A percentile compares a stretch with the other conserved stretches of the same genome.
phyloP scores from a whole-genome alignment of 768 basidiomycete genomes.

The Pleurotus tuber-regium region DNA sequence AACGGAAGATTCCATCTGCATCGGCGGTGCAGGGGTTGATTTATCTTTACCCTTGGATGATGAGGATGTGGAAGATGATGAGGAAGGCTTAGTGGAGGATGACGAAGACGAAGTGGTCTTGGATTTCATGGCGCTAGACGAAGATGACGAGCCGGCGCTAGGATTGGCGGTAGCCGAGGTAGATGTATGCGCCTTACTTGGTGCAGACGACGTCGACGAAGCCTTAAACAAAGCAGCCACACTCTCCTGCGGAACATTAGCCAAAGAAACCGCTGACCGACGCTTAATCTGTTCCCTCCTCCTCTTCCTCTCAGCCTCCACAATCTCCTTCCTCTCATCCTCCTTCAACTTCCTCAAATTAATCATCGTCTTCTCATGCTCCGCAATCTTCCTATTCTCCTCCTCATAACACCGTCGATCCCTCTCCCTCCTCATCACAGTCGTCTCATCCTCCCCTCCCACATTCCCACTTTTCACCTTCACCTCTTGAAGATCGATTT shows the following conservation, averaged over 20 bases:
- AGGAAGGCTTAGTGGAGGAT: neutral
- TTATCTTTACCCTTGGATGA: too few species aligned
- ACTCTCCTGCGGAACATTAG: neutral
- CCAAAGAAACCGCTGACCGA: neutral
- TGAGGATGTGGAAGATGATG: neutral
- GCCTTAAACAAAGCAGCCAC: too few species aligned
- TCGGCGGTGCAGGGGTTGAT: neutral
- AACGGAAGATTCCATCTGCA: neutral
- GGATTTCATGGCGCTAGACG: neutral
- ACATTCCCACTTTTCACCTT: slow-evolving; percentile 16
- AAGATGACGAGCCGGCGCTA: neutral
- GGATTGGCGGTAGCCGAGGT: too few species aligned
- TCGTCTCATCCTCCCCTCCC: slow-evolving; percentile 21
- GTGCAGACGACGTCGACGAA: too few species aligned
- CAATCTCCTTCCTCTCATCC: slow-evolving; percentile 22
- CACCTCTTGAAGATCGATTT: slow-evolving; percentile 17
- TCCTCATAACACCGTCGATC: slow-evolving; percentile 24
- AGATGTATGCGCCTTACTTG: too few species aligned
- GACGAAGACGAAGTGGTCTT: neutral
- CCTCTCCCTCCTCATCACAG: slow-evolving; percentile 19
- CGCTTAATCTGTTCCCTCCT: slow-evolving; percentile 20
- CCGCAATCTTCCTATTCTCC: slow-evolving; percentile 29
- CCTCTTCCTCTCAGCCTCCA: slow-evolving; percentile 24
- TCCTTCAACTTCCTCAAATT: slow-evolving; percentile 27
- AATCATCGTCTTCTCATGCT: slow-evolving; percentile 36